Percentiles rank a stretch among this genome's conserved stretches.
These are phyloP conservation scores for Candida broadrunensis DNA, from an alignment of 805 yeast genomes.

Conservation along the genomic window DNA sequence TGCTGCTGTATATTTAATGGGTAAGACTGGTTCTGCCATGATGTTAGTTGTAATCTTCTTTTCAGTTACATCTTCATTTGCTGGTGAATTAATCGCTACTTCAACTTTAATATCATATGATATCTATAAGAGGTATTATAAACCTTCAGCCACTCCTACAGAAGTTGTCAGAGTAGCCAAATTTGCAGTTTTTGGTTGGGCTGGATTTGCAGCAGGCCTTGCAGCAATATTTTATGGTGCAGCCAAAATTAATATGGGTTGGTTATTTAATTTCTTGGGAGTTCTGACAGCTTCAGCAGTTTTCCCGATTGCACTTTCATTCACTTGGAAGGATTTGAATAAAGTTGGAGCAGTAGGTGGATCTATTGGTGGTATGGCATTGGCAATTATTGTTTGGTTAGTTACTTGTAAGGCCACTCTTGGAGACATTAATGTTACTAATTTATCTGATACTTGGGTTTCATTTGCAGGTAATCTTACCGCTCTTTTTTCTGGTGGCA, in stretches of 20 bases:
- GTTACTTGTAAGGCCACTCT: constrained; percentile 30
- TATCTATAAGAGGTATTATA: constrained; percentile 22
- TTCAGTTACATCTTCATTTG: constrained; percentile 40
- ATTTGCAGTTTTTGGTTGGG: constrained; percentile 18
- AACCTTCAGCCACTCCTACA: constrained; percentile 18
- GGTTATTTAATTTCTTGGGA: constrained; percentile 33
- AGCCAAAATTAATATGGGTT: constrained; percentile 29
- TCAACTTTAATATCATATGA: constrained; percentile 30
- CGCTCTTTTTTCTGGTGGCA: constrained; percentile 35
- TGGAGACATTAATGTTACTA: constrained; percentile 33
- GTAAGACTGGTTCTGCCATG: constrained; percentile 25
- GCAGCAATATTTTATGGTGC: constrained; percentile 23
- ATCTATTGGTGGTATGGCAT: constrained; percentile 31
- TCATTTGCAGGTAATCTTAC: constrained; percentile 41
- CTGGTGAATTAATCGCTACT: constrained; percentile 41
- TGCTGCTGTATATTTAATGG: constrained; percentile 18
- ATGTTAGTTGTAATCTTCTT: constrained; percentile 32
- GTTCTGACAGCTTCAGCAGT: constrained; percentile 24
- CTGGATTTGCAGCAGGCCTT: constrained; percentile 16
- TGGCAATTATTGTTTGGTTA: constrained; percentile 37
- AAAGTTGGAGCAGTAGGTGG: constrained; percentile 36
- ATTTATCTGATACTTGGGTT: constrained; percentile 34
- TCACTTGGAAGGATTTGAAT: constrained; percentile 31
- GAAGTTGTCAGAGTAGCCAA: constrained; percentile 21
- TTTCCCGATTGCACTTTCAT: constrained; percentile 18